Base-by-base conservation (phyloP, 495 filamentous ascomycete genomes). In the Trichoderma virens region DNA sequence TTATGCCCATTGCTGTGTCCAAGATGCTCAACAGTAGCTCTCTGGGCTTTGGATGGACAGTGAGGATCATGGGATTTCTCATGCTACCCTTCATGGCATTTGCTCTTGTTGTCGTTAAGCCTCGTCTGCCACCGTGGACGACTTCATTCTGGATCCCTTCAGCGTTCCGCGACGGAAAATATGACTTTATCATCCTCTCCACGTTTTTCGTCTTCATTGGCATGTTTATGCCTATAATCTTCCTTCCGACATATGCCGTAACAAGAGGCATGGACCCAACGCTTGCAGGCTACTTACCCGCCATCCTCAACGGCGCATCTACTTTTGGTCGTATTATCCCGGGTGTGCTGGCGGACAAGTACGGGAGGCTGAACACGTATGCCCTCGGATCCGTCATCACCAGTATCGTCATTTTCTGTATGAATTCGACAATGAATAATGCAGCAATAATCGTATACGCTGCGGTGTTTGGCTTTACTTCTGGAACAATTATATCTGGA, bases 1-100 rank as follows among this genome's bases (percentile, higher is more conserved):
- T 81, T 7, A 75, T 88, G 32, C 79, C 75, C 34, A 78, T 80
- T 62, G 77, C 67, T 11, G 62, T 79, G 13, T 76, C 71, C n/a
- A 75, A 73, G 67, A 66, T 79, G 71, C 65, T 81, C 18, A 75
- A 76, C 60, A 69, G 60, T 54, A 62, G 69, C 16, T 9, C 64
- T 3, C 60, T 88, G 2, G 78, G 81, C 2, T 90, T 87, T 61
- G 83, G 75, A 16, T 89, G 86, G 87, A 73, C 83, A 0, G 78
- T 87, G 3, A 75, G 86, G 6, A 76, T 87, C 25, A 71, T 83
- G 16, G 86, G 78, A 1, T 88, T 90, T 68, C 69, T 87, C 32
- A 75, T 82, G 20, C 60, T 83, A 2, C 76, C 79, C n/a, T 38
- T 85, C 59, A 63, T 85, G 9, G 45, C 62, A 0, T 72, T 86